Conservation (phyloP, 192 early-diverging fungal species). For the Rhizophlyctis rosea region DNA sequence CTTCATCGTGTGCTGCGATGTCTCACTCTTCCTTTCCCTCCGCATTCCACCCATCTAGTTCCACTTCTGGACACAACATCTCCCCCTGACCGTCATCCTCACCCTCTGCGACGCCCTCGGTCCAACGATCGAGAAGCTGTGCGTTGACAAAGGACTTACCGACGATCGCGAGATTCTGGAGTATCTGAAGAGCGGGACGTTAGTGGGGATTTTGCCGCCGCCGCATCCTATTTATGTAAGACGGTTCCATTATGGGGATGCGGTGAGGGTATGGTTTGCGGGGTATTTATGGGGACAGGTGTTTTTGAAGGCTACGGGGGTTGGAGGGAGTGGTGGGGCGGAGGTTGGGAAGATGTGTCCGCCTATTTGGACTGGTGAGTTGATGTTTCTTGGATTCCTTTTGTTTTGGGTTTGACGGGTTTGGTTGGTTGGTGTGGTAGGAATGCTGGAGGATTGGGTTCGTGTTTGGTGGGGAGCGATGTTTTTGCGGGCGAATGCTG, state of each 20-base stretch:
- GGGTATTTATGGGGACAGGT: conserved; percentile 44
- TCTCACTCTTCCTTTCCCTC: conserved; percentile 3
- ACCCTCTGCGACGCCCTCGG: conserved; percentile 62
- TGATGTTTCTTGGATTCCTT: neutral
- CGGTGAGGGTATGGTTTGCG: conserved; percentile 44
- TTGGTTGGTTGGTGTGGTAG: no score
- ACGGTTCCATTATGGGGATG: conserved; percentile 33
- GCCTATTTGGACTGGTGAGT: conserved; percentile 42
- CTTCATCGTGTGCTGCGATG: conserved; percentile 24
- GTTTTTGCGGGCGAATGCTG: neutral
- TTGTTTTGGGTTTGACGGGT: neutral
- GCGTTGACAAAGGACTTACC: conserved; percentile 54
- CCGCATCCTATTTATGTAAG: conserved; percentile 46
- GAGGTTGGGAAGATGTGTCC: conserved; percentile 44
- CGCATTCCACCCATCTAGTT: conserved; percentile 31
- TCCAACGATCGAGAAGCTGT: conserved; percentile 65
- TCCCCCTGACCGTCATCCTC: conserved; percentile 70
- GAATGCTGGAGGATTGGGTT: no score
- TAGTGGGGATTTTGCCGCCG: conserved; percentile 48
- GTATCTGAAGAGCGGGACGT: conserved; percentile 45
- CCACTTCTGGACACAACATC: conserved; percentile 59
- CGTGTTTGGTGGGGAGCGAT: no score
- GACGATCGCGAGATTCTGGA: conserved; percentile 61
- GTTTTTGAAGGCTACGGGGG: conserved; percentile 27
- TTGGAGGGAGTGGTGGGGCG: conserved; percentile 29